phyloP scores from a whole-genome alignment of 129 eudicot genomes.

The Scalesia atractyloides region DNA sequence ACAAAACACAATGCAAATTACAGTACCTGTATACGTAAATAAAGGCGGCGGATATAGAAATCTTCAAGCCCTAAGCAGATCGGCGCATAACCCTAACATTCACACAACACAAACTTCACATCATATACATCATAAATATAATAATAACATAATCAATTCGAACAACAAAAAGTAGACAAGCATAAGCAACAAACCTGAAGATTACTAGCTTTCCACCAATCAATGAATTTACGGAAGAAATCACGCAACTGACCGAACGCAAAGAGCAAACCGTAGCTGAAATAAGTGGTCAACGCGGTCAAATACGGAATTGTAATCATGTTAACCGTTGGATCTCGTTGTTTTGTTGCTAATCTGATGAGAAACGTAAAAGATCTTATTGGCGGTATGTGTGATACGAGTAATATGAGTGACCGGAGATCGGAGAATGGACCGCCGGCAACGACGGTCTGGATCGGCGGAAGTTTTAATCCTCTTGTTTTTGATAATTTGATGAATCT shows the following conservation, averaged over 20 bases:
- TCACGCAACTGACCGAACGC: conserved; percentile 79
- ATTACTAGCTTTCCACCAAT: conserved; percentile 57
- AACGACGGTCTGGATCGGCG: not conserved
- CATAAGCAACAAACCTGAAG: conserved; percentile 45
- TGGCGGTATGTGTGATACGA: not conserved
- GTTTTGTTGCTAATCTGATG: not conserved
- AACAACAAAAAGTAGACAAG: not conserved
- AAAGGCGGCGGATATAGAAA: conserved; percentile 70
- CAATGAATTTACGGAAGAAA: conserved; percentile 56
- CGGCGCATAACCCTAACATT: conserved; percentile 71
- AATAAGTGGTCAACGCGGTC: conserved; percentile 48
- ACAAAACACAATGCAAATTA: not conserved
- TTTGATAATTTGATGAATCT: not conserved
- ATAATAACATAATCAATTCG: not conserved
- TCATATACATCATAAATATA: not conserved
- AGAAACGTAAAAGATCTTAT: not conserved
- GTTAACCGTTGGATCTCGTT: conserved; percentile 6
- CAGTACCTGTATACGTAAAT: conserved; percentile 73
- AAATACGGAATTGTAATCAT: conserved; percentile 17
- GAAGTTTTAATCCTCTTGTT: not conserved
- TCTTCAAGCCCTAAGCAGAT: conserved; percentile 84
- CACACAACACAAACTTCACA: not conserved
- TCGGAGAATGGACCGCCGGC: conserved; percentile 5
- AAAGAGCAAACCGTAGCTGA: conserved; percentile 75
- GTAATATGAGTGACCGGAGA: not conserved